Evolutionary conservation across 306 rosid genomes (phyloP).

Genomic region (Citrullus colocynthis): DNA sequence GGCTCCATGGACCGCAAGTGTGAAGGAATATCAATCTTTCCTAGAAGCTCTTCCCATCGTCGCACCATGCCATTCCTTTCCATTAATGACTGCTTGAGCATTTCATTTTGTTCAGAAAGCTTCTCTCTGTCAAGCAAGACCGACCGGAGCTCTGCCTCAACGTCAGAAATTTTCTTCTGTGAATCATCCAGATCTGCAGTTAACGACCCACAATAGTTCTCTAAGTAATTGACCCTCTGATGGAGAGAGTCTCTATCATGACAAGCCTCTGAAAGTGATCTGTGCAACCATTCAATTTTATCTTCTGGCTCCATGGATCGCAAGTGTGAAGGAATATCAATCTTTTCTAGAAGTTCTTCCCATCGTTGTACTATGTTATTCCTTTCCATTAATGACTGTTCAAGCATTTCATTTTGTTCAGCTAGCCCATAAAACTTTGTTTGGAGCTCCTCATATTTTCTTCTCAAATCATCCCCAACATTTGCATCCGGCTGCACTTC

Average conservation of each 20-base stretch:
- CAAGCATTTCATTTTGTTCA: conserved; percentile 98
- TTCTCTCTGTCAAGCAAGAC: conserved; percentile 38
- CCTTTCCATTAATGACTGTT: conserved; percentile 90
- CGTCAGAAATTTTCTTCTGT: conserved; percentile 37
- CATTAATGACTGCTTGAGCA: conserved; percentile 91
- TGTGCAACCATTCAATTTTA: conserved; percentile 74
- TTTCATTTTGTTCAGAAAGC: conserved; percentile 83
- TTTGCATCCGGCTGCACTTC: conserved; percentile 41
- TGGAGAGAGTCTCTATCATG: conserved; percentile 50
- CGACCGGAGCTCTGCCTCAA: conserved; percentile 42
- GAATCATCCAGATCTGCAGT: conserved; percentile 74
- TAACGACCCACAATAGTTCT: conserved; percentile 48
- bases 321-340: conserved; percentile 73
- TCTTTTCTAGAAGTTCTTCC: conserved; percentile 77
- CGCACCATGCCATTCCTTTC: conserved; percentile 79
- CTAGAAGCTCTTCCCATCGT: conserved; percentile 84
- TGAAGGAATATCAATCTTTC: conserved; percentile 69
- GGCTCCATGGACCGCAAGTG: conserved; percentile 71
- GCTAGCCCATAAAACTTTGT: conserved; percentile 67
- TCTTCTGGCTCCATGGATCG: conserved; percentile 69
- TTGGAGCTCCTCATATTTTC: conserved; percentile 67
- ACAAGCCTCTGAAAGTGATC: conserved; percentile 55
- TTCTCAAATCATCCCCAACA: conserved; percentile 48
- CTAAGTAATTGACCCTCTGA: conserved; percentile 58
- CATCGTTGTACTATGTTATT: conserved; percentile 75